A percentile compares a stretch with the other conserved stretches of the same genome.
These are phyloP conservation scores for Dissophora globulifera DNA, from an alignment of 192 early-diverging fungal genomes.

Conservation along the genomic window DNA sequence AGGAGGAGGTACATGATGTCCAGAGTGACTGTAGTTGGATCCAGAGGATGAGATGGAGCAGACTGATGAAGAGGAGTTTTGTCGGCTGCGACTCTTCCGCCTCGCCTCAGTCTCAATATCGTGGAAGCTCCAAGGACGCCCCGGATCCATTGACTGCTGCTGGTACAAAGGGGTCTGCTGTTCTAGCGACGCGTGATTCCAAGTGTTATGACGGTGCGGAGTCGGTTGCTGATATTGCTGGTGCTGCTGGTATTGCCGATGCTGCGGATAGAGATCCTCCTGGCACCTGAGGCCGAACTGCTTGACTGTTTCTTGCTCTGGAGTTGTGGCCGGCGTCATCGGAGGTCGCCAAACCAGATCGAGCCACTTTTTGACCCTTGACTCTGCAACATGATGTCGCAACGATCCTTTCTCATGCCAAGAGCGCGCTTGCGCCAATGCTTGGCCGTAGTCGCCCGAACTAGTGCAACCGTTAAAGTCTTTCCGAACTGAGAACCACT, in stretches of 20 bases:
- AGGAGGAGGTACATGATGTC: background rate
- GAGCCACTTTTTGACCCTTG: constrained; percentile 45
- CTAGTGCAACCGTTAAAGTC: background rate
- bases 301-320: constrained; percentile 29
- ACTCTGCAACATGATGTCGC: constrained; percentile 49
- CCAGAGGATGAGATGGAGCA: background rate
- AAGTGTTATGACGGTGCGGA: background rate
- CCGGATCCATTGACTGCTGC: constrained; percentile 13
- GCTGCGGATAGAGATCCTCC: constrained; percentile 7
- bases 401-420: constrained; percentile 53
- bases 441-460: constrained; percentile 1
- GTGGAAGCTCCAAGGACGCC: constrained; percentile 32
- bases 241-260: background rate
- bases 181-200: background rate
- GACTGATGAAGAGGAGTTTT: constrained; percentile 18
- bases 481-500: constrained; percentile 39
- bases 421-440: constrained; percentile 12
- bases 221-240: constrained; percentile 6
- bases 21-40: background rate
- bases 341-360: constrained; percentile 40
- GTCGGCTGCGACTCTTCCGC: constrained; percentile 37
- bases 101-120: constrained; percentile 47
- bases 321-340: constrained; percentile 33
- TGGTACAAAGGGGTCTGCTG: background rate
- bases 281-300: constrained; percentile 30